These are phyloP conservation scores for Naematelia encephala DNA, from an alignment of 768 basidiomycete genomes.

Conservation along the genomic window DNA sequence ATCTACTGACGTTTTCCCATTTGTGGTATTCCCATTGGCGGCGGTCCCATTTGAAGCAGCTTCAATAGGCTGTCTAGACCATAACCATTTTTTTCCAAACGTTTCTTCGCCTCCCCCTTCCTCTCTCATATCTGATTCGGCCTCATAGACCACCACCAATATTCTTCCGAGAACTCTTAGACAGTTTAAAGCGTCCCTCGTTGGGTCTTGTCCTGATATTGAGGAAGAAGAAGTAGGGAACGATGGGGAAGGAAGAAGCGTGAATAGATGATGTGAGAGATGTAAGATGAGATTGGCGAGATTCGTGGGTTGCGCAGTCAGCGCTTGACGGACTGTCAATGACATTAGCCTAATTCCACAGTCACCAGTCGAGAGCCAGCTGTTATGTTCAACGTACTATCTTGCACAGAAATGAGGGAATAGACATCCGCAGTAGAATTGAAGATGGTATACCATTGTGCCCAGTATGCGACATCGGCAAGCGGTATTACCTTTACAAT, in stretches of 20 bases:
- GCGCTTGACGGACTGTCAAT: slow-evolving; percentile 69
- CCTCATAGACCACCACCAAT: slow-evolving; percentile 75
- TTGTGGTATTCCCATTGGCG: slow-evolving; percentile 37
- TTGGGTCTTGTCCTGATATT: slow-evolving; percentile 74
- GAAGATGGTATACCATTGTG: slow-evolving; percentile 81
- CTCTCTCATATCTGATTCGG: slow-evolving; percentile 56
- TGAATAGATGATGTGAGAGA: slow-evolving; percentile 54
- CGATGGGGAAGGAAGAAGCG: slow-evolving; percentile 37
- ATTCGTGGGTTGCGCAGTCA: slow-evolving; percentile 79
- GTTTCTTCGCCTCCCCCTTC: slow-evolving; percentile 19
- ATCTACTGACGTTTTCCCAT: slow-evolving; percentile 22
- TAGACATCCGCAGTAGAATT: slow-evolving; percentile 88
- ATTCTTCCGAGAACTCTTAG: slow-evolving; percentile 84
- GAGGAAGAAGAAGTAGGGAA: slow-evolving; percentile 66
- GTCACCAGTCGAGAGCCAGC: too few relatives aligned
- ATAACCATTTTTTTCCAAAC: slow-evolving; percentile 77
- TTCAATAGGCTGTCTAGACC: slow-evolving; percentile 57
- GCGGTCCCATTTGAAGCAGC: slow-evolving; percentile 42
- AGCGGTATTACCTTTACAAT: slow-evolving; percentile 65
- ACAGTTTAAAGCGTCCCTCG: slow-evolving; percentile 79
- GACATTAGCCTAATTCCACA: neutral
- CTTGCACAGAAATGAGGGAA: slow-evolving; percentile 78
- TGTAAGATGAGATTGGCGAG: slow-evolving; percentile 74
- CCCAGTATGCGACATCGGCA: slow-evolving; percentile 75
- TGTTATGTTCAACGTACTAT: slow-evolving; percentile 59